Percentiles rank a stretch among this genome's conserved stretches.
Evolutionary conservation across 345 rosid species (phyloP).

Genomic region (Carallia brachiata): DNA sequence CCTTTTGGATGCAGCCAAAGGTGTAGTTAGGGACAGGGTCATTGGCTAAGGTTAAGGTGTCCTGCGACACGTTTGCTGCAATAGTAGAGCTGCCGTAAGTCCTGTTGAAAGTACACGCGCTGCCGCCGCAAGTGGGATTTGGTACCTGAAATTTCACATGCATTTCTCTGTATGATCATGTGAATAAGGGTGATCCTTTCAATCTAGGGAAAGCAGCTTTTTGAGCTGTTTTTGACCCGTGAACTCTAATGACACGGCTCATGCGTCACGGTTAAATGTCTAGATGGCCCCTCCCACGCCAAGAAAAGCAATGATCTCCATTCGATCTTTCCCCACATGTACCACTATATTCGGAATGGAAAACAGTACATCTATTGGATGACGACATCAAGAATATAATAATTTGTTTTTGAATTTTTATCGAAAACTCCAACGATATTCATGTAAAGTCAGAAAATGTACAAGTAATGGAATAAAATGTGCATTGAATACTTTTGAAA

Average conservation of each 20-base stretch:
- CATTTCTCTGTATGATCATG: not conserved
- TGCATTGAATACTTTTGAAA: too few relatives aligned
- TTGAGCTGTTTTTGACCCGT: not conserved
- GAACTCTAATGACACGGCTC: not conserved
- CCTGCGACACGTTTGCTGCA: constrained; percentile 68
- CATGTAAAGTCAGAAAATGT: too few relatives aligned
- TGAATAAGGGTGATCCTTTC: not conserved
- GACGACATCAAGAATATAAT: too few relatives aligned
- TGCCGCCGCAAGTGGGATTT: constrained; percentile 58
- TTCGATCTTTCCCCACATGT: too few relatives aligned
- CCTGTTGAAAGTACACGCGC: constrained; percentile 69
- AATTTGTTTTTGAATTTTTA: too few relatives aligned
- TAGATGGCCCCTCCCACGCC: not conserved
- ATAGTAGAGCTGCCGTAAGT: constrained; percentile 76
- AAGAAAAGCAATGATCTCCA: too few relatives aligned
- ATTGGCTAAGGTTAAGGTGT: constrained; percentile 51
- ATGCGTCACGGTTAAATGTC: not conserved
- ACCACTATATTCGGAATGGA: too few relatives aligned
- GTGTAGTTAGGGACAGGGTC: constrained; percentile 63
- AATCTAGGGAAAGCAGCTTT: not conserved
- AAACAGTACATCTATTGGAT: too few relatives aligned
- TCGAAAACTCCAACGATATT: too few relatives aligned
- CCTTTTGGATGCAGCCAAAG: constrained; percentile 72
- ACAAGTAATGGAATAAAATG: too few relatives aligned
- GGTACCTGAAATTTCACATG: constrained; percentile 66